Evolutionary conservation across 306 rosid genomes (phyloP), one percentile per base, ranked within the genome.

Genomic region (Quercus glauca): DNA sequence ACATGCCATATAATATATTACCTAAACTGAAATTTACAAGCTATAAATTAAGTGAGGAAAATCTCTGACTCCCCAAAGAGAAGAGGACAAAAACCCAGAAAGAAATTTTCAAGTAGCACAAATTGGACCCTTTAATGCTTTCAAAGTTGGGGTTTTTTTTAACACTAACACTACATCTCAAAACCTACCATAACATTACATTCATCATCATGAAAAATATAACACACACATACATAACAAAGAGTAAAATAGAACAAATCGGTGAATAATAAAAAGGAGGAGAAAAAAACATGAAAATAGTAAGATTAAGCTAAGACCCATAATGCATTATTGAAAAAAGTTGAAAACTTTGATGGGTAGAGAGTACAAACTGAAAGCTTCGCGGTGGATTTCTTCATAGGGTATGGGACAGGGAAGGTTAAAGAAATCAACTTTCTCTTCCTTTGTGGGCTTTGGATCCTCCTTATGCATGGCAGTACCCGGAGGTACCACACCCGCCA

Each of bases 371-470:
- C 99, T 91, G 91, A 91, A 85, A 71, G 99, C 94, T 93, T 96
- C 99, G 45, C 98, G 99, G 79, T 90, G 96, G 86, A 96, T 90
- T 84, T 96, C 99, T 69, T 96, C 99, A 73, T 88, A 96, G 71
- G 99, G 92, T 74, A 93, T 89, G 56, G 99, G 98, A 59, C 97
- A 93, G 19, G 98, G 96, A 35, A 93, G 99, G 73, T 96, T 82
- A 82, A 85, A 37, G 86, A 89, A 96, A 85, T 96, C 97, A 19
- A 86, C 91, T 73, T 79, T 88, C 73, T 85, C 89, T 1, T 87
- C 88, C 77, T 73, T 77, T 19, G 35, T 79, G 79, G 75, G 79
- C 85, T 81, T 82, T 37, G 71, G 85, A 29, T 15, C 69, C 37
- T 28, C 69, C 41, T 3, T 28, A 20, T 20, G 76, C 25, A 41